Base-by-base conservation (phyloP, 2,329 filamentous ascomycete species). In the Penicillium crustosum region DNA sequence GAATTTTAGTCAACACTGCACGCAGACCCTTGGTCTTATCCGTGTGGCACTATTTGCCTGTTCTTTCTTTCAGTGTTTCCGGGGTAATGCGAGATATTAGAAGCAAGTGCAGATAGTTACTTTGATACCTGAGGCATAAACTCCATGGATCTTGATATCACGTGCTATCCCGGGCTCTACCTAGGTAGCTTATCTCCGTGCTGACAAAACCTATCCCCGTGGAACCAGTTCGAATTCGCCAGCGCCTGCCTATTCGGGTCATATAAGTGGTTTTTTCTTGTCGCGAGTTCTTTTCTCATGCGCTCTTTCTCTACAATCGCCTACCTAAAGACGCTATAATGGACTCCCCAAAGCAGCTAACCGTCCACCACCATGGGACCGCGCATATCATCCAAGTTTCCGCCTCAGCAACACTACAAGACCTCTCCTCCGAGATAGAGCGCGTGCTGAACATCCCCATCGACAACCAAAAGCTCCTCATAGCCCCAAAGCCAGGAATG, bases 361-460 rank as follows among this genome's bases (percentile, higher is more conserved):
- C 77, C 17, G 70, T 87, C 58, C 79, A 80, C 60, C 81, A 86
- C 65, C 83, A 86, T 68, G 79, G 81, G 67, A 79, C 79, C 49
- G 73, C 78, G 1, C 73, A 84, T 62, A 72, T 74, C 19, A 69
- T 86, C 44, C 71, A 74, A 12, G 78, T 86, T 45, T 67, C 81
- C 17, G 51, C 75, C 36, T 71, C 79, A 59, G 79, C 83, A 55
- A 86, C 83, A 1, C 76, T 87, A 33, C 62, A 71, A 61, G 76
- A 78, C 56, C 75, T 80, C 48, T 69, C 77, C 23, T 47, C 61
- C 39, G 61, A 60, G 36, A 72, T 78, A 61, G 66, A 74, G 47
- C 51, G 64, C 23, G 64, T 55, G 6, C 69, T 79, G 4, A 69
- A 73, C 43, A 77, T 79, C 52, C 75, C 77, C 13, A 49, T 66